Evolutionary conservation across 2,329 filamentous ascomycete genomes (phyloP), one percentile per base, ranked within the genome.

Genomic region (Coniochaeta sp.): DNA sequence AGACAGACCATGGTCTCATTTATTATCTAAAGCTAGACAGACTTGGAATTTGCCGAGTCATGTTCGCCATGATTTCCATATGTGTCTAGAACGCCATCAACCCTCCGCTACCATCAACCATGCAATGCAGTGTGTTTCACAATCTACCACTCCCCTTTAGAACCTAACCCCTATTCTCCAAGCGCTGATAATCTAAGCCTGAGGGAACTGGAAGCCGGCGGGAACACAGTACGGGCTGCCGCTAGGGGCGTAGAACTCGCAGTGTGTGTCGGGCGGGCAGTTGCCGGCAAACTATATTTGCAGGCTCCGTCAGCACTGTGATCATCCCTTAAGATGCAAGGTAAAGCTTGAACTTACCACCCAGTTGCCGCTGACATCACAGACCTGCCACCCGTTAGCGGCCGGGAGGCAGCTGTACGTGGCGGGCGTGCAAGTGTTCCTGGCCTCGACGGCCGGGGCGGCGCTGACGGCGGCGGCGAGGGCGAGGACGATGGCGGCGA

Each of bases 221-320:
- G 47, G 53, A n/a, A 60, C 20, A 55, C 60, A 63, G 55, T 63
- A 61, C 1, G 61, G 61, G 53, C 56, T 58, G 22, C 51, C 49
- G 52, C 56, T 61, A 50, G 52, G 30, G 6, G 9, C 12, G 51
- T 55, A 52, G 53, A 55, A 61, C 22, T 51, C 6, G 59, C 61
- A 63, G 12, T 32, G 8, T 4, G 53, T 53, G 40, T 50, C 40
- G 3, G 45, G 47, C 9, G 49, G 40, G 49, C 59, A 62, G 32
- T 50, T 50, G 30, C 58, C 60, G 48, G 49, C 57, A 13, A 52
- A 60, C 59, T 59, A 7, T 24, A n/a, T n/a, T n/a, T n/a, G n/a
- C n/a, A n/a, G n/a, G n/a, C 2, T 24, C 30, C 13, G 8, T 3
- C 8, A 27, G 16, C 12, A 8, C 7, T 9, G 51, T 56, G 32